Evolutionary conservation across 148 eudicot species (phyloP).

Genomic region (Diospyros kaki): DNA sequence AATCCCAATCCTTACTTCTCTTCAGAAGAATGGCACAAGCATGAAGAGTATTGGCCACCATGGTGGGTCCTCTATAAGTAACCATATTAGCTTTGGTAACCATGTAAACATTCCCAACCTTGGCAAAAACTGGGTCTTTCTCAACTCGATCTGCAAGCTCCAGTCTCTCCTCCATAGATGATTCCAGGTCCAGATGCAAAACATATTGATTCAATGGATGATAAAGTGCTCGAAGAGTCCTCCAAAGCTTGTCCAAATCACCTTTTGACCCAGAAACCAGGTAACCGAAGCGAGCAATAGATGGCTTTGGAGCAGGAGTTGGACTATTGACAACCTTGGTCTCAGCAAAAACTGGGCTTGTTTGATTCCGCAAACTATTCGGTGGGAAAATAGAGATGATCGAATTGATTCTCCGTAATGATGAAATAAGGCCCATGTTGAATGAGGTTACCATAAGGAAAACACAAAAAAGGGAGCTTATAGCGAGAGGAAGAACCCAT

Average conservation of each 20-base stretch:
- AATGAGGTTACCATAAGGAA: slow-evolving; percentile 64
- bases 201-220: slow-evolving; percentile 78
- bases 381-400: slow-evolving; percentile 43
- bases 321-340: slow-evolving; percentile 28
- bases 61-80: slow-evolving; percentile 84
- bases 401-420: slow-evolving; percentile 43
- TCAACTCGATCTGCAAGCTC: slow-evolving; percentile 53
- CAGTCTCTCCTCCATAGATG: slow-evolving; percentile 53
- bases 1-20: slow-evolving; percentile 75
- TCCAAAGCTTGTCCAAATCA: slow-evolving; percentile 62
- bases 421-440: slow-evolving; percentile 63
- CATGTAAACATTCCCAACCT: slow-evolving; percentile 67
- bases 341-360: slow-evolving; percentile 40
- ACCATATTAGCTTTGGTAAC: slow-evolving; percentile 75
- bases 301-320: slow-evolving; percentile 31
- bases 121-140: slow-evolving; percentile 36
- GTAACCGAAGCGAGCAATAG: slow-evolving; percentile 65
- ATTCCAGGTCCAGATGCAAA: slow-evolving; percentile 78
- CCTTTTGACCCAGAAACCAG: slow-evolving; percentile 80
- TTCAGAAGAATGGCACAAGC: slow-evolving; percentile 79
- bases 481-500: slow-evolving; percentile 66
- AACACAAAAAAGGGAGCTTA: slow-evolving; percentile 51
- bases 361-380: slow-evolving; percentile 22
- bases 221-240: slow-evolving; percentile 58
- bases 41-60: slow-evolving; percentile 82